Conservation (phyloP, 768 basidiomycete species). For the Boletus speciosus region DNA sequence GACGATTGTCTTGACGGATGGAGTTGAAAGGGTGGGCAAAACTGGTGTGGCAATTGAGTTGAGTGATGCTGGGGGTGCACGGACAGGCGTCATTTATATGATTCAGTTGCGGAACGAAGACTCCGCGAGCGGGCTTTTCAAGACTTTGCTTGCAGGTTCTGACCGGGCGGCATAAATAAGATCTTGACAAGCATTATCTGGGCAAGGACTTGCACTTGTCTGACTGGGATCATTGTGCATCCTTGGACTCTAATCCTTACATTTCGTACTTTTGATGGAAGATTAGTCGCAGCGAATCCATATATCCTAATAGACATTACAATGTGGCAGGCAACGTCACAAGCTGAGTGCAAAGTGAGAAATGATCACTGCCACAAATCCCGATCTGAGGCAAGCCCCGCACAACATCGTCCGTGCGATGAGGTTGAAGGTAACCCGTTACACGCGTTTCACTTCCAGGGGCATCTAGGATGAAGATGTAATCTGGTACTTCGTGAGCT, state of each 20-base stretch:
- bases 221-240: neutral
- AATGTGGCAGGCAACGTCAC: slow-evolving; percentile 12
- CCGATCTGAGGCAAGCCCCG: slow-evolving; percentile 77
- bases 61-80: slow-evolving; percentile 76
- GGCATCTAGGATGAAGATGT: slow-evolving; percentile 75
- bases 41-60: slow-evolving; percentile 97
- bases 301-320: slow-evolving; percentile 13
- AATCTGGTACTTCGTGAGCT: slow-evolving; percentile 53
- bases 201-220: neutral
- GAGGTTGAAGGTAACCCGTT: slow-evolving; percentile 59
- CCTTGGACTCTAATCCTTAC: neutral
- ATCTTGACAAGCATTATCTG: neutral
- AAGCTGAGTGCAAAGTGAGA: slow-evolving; percentile 72
- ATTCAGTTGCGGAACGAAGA: slow-evolving; percentile 90
- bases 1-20: slow-evolving; percentile 93
- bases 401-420: slow-evolving; percentile 52
- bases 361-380: slow-evolving; percentile 84
- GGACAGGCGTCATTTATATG: slow-evolving; percentile 97
- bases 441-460: slow-evolving; percentile 34
- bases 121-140: slow-evolving; percentile 80
- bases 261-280: neutral
- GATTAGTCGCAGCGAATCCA: neutral
- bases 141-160: slow-evolving; percentile 82
- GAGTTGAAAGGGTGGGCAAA: slow-evolving; percentile 97
- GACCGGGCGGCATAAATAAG: slow-evolving; percentile 50